Base-by-base conservation (phyloP, 1,284 basidiomycete species). In the Anthracocystis walkeri region DNA sequence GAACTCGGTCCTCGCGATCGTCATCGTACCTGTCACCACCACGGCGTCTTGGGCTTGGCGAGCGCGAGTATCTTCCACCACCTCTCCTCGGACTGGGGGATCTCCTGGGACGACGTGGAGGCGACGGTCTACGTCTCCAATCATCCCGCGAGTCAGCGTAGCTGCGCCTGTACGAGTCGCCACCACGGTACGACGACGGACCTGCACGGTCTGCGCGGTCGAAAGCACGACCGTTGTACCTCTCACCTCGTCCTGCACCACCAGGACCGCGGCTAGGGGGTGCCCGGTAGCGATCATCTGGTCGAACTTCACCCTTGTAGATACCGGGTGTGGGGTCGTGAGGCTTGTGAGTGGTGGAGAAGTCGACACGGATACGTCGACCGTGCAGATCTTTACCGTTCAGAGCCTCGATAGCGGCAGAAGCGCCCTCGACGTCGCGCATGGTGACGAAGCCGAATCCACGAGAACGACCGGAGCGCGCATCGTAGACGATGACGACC, bases 371-470 rank as follows among this genome's bases (percentile, higher is more conserved):
- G 82, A 99, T 95, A 54, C 92, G 90, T 65, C 96, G 93, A 25
- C 95, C 96, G 82, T 99, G 96, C 62, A 99, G 88, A 77, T 96
- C 94, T 92, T 95, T 87, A 55, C 96, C 95, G 84, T 98, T 99
- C 51, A 99, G 88, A 82, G 94, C 93, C 73, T 92, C 90, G 83
- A 99, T 93, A 86, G 93, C 95, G 48, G 90, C 88, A 29, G 90
- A 88, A 2, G 97, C 97, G 72, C 97, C 95, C 64, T 95, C 94
- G 18, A 91, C 89, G 41, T 89, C 89, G 42, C 89, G 89, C 95
- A 99, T 98, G 74, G 92, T 92, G 85, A 99, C 94, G 86, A 99
- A 99, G 42, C 95, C 96, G 80, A 99, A 99, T 84, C 95, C 97
- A 76, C 96, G 92, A 59, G 95, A 98, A 65, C 97, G 92, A 84